A percentile compares a stretch with the other conserved stretches of the same genome.
Evolutionary conservation across 768 basidiomycete species (phyloP).

Genomic region (Phallus indusiatus): DNA sequence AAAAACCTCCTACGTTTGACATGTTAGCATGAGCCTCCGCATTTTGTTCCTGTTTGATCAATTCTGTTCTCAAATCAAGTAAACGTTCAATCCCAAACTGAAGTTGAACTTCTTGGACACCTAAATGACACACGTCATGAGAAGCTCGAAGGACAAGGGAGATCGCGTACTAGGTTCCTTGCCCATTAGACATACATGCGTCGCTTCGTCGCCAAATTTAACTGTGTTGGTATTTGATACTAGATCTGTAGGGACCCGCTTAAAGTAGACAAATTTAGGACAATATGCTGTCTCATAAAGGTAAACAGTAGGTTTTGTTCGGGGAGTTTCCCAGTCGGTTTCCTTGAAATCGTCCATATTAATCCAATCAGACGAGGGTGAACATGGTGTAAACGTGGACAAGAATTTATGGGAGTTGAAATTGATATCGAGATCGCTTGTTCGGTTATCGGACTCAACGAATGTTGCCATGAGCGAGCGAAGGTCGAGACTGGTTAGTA

Average conservation of each 20-base stretch:
- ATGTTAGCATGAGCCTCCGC: neutral
- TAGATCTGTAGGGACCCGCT: conserved; percentile 24
- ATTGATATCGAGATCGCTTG: conserved; percentile 38
- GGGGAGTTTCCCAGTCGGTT: conserved; percentile 50
- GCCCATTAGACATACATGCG: conserved; percentile 75
- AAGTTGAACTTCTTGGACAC: conserved; percentile 58
- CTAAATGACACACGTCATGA: conserved; percentile 23
- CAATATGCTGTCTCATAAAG: conserved; percentile 66
- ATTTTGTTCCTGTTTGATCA: neutral
- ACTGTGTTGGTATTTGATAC: conserved; percentile 23
- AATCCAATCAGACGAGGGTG: conserved; percentile 43
- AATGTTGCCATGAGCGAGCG: conserved; percentile 75
- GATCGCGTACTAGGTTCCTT: conserved; percentile 53
- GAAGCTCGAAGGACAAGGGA: neutral
- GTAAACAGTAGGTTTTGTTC: conserved; percentile 48
- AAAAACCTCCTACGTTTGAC: neutral
- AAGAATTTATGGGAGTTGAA: conserved; percentile 39
- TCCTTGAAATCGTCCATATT: conserved; percentile 80
- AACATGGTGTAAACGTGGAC: conserved; percentile 32
- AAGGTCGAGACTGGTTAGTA: conserved; percentile 66
- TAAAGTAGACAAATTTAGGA: conserved; percentile 78
- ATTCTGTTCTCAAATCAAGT: conserved; percentile 31
- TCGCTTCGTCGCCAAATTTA: conserved; percentile 82
- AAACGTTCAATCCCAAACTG: conserved; percentile 47
- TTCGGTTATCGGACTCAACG: conserved; percentile 56